Base-by-base conservation (phyloP, 805 yeast species). In the Suhomyces vadensis region DNA sequence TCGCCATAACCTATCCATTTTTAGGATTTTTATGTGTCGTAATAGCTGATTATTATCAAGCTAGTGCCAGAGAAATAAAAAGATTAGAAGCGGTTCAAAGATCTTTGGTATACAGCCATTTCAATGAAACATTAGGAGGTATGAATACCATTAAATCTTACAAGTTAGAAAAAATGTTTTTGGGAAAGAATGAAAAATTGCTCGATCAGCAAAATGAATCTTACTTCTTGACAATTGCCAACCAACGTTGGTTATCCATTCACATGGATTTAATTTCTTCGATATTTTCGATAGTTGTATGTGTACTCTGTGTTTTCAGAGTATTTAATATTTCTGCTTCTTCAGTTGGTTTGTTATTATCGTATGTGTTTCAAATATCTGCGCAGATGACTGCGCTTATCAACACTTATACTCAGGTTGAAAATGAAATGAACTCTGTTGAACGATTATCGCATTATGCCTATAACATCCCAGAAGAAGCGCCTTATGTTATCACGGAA, bases 21-120 rank as follows among this genome's bases (percentile, higher is more conserved):
- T 60, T 85, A 39, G 54, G 65, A 1, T 46, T 69, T 16, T 48
- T 78, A n/a, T 77, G 77, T 51, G 51, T 75, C 20, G 50, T 62
- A 6, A 61, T 77, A 36, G 72, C 83, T 5, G 66, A 71, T 41
- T 81, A 70, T 56, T 87, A 85, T 57, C 84, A 85, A 55, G 82
- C 86, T 1, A 75, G 88, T 1, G 78, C 87, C 2, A 73, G 91
- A 57, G 94, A 87, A 57, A 69, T 86, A 47, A 87, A 87, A 61
- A 77, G 94, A 51, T 63, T 86, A 45, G 92, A 87, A 58, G 85
- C 92, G 8, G 64, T 81, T 11, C 79, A 81, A 47, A 74, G 94
- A 56, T 83, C 91, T 1, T 67, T 74, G 36, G 87, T 86, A 46
- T 86, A 81, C 67, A 75, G 82, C 53, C 79, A 83, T 53, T 84